Conservation (phyloP, 495 filamentous ascomycete species). For the Xylaria palmicola region DNA sequence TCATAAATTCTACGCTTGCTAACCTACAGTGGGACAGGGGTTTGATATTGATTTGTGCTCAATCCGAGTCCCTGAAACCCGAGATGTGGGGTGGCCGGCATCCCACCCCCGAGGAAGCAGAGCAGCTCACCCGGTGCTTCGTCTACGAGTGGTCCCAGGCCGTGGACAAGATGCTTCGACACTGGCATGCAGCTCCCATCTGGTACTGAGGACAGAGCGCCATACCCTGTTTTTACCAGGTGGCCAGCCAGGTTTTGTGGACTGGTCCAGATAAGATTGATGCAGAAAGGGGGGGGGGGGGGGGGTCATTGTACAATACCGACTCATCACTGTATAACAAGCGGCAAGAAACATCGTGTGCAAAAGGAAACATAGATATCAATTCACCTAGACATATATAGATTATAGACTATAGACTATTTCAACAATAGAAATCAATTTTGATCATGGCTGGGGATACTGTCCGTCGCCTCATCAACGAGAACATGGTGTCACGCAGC, state of each 20-base stretch:
- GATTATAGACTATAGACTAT: conserved; percentile 4
- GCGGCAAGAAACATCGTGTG: too few relatives aligned
- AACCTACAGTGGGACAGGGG: conserved; percentile 35
- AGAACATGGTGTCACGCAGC: neutral
- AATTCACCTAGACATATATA: neutral
- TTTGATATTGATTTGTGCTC: conserved; percentile 60
- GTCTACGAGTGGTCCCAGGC: conserved; percentile 67
- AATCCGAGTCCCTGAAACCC: conserved; percentile 57
- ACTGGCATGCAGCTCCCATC: conserved; percentile 64
- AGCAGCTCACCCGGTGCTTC: conserved; percentile 63
- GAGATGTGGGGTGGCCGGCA: conserved; percentile 70
- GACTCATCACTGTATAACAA: too few relatives aligned
- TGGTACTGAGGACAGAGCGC: conserved; percentile 41
- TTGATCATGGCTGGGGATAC: too few relatives aligned
- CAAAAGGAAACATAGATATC: neutral
- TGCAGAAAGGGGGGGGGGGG: neutral
- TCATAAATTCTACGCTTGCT: neutral
- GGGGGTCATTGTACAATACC: neutral
- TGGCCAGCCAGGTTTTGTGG: neutral
- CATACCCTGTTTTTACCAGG: neutral
- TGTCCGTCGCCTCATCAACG: too few relatives aligned
- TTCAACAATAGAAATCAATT: too few relatives aligned
- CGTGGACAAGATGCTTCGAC: conserved; percentile 62
- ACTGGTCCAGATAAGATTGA: neutral
- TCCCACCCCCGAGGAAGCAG: conserved; percentile 53